Percentiles rank a stretch among this genome's conserved stretches.
phyloP scores from a whole-genome alignment of 305 asterid species.

The Nicotiana rustica region DNA sequence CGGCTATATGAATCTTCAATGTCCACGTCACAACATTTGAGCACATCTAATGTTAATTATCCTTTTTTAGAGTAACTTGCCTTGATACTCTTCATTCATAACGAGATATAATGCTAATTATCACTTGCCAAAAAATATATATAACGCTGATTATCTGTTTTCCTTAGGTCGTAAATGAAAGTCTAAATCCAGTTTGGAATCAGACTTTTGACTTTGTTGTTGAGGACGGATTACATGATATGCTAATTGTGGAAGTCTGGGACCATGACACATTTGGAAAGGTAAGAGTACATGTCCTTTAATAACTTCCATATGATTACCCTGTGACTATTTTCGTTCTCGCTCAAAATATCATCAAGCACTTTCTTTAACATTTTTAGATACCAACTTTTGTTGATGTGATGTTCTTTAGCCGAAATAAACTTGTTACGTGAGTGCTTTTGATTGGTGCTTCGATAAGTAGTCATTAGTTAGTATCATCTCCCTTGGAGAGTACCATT shows the following conservation, averaged over 20 bases:
- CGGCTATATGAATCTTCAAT: neutral
- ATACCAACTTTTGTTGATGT: neutral
- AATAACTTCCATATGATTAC: neutral
- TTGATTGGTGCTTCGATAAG: neutral
- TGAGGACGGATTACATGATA: conserved; percentile 88
- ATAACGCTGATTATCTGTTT: neutral
- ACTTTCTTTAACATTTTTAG: neutral
- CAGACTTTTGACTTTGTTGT: conserved; percentile 95
- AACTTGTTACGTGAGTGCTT: neutral
- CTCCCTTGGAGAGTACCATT: neutral
- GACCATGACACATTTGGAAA: conserved; percentile 90
- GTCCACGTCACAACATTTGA: neutral
- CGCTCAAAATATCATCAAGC: neutral
- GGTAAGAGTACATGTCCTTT: conserved; percentile 48
- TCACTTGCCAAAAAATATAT: neutral
- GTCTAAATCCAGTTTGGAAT: conserved; percentile 87
- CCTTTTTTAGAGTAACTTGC: neutral
- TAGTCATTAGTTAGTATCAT: neutral
- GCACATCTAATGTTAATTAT: neutral
- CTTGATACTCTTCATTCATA: neutral
- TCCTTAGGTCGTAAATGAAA: conserved; percentile 71
- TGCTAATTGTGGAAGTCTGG: conserved; percentile 77
- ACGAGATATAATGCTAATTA: neutral
- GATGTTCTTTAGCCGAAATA: neutral
- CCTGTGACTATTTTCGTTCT: neutral